These are phyloP conservation scores for Hagleromyces aurorensis DNA, from an alignment of 805 yeast species.

Conservation along the genomic window DNA sequence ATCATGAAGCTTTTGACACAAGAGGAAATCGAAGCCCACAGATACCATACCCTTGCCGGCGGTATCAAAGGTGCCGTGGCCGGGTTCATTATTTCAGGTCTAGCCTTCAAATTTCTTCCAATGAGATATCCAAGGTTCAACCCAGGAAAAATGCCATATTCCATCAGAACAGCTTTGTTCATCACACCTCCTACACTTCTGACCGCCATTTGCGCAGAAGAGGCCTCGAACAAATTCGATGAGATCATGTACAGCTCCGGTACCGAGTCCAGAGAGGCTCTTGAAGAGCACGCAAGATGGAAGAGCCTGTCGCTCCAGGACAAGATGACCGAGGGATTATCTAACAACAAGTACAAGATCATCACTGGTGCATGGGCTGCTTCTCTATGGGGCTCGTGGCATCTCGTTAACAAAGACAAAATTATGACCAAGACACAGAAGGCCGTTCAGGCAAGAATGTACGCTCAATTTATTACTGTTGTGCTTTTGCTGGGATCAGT, in stretches of 20 bases:
- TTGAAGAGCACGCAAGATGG: conserved; percentile 48
- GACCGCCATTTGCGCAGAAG: conserved; percentile 62
- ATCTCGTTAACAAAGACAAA: conserved; percentile 60
- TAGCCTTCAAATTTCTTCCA: conserved; percentile 45
- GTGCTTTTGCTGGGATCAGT: conserved; percentile 61
- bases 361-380: conserved; percentile 74
- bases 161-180: conserved; percentile 55
- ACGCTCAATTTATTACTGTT: conserved; percentile 79
- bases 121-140: conserved; percentile 38
- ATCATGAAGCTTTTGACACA: conserved; percentile 59
- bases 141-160: conserved; percentile 40
- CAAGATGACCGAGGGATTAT: conserved; percentile 40
- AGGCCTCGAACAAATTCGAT: conserved; percentile 62
- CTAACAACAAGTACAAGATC: conserved; percentile 55
- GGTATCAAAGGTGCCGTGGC: conserved; percentile 50
- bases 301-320: conserved; percentile 40
- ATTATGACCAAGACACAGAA: conserved; percentile 71
- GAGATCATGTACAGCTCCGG: conserved; percentile 47
- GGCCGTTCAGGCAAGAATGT: conserved; percentile 84
- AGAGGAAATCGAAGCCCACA: conserved; percentile 63
- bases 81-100: conserved; percentile 52
- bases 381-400: conserved; percentile 76
- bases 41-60: conserved; percentile 48
- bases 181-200: conserved; percentile 59
- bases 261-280: conserved; percentile 30